Conservation (phyloP, 2,329 filamentous ascomycete genomes). For the Diaporthe eres region DNA sequence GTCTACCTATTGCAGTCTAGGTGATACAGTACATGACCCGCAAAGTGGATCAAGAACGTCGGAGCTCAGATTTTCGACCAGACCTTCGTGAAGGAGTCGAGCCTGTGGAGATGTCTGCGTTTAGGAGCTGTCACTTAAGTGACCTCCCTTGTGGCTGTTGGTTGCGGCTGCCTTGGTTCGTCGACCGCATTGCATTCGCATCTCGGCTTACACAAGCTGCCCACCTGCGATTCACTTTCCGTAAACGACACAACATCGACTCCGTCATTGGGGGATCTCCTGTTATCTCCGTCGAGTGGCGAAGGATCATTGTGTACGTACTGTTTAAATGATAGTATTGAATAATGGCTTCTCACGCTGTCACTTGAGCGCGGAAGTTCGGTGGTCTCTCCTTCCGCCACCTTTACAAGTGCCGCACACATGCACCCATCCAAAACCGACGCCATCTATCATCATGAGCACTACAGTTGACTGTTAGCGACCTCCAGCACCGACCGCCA, state of each 20-base stretch:
- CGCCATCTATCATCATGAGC: neutral
- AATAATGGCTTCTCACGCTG: neutral
- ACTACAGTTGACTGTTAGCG: neutral
- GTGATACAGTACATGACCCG: neutral
- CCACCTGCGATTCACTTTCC: conserved; percentile 1
- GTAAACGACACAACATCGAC: neutral
- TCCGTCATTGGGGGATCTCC: neutral
- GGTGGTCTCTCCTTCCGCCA: neutral
- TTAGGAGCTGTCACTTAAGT: neutral
- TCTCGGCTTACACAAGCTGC: neutral
- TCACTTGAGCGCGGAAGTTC: neutral
- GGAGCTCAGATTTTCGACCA: neutral
- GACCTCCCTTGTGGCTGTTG: neutral
- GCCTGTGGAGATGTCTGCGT: neutral
- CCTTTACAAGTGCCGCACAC: neutral
- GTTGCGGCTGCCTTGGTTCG: neutral
- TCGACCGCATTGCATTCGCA: conserved; percentile 7
- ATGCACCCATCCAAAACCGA: neutral
- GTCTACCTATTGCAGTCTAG: neutral
- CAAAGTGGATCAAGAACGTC: neutral
- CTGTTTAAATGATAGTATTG: neutral
- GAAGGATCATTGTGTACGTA: neutral
- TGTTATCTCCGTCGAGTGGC: neutral
- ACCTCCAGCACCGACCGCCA: neutral
- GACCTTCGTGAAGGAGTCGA: neutral